Base-by-base conservation (phyloP, 441 rosid genomes). In the Iberis amara region DNA sequence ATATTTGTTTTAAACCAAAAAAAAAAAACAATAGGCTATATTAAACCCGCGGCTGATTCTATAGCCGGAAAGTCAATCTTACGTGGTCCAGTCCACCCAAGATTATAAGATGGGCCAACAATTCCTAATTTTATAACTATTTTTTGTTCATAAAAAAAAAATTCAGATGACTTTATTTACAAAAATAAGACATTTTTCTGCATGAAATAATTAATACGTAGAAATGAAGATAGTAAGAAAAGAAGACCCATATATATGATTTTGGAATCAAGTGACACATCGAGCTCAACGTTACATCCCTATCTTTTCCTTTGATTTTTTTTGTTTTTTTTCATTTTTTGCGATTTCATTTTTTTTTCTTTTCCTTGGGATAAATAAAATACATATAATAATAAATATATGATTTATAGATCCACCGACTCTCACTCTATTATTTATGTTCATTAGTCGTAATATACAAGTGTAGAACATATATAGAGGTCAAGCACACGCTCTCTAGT, bases 81-180 rank as follows among this genome's bases (percentile, higher is more conserved):
- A 13, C 18, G 61, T 53, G 70, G 70, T 66, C 61, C 69, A 53
- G n/a, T n/a, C n/a, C n/a, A n/a, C n/a, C n/a, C n/a, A n/a, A n/a
- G n/a, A n/a, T n/a, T n/a, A n/a, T n/a, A n/a, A n/a, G n/a, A n/a
- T n/a, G n/a, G n/a, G n/a, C n/a, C n/a, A n/a, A 27, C 30, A 27
- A 27, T 27, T 27, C 30, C 30, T 3, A 27, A 27, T 3, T 27
- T 27, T 6, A n/a, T n/a, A n/a, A n/a, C n/a, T n/a, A n/a, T n/a
- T n/a, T n/a, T n/a, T n/a, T n/a, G n/a, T n/a, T n/a, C n/a, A n/a
- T n/a, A n/a, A n/a, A 30, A 50, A 36, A 11, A 51, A 51, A 11
- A 9, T 31, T 41, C 31, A 59, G 14, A 40, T 37, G 0, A 40
- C 37, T 40, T n/a, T 40, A 11, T 33, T n/a, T n/a, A n/a, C n/a